Conservation (phyloP, 495 filamentous ascomycete species). For the Penicillium roqueforti region DNA sequence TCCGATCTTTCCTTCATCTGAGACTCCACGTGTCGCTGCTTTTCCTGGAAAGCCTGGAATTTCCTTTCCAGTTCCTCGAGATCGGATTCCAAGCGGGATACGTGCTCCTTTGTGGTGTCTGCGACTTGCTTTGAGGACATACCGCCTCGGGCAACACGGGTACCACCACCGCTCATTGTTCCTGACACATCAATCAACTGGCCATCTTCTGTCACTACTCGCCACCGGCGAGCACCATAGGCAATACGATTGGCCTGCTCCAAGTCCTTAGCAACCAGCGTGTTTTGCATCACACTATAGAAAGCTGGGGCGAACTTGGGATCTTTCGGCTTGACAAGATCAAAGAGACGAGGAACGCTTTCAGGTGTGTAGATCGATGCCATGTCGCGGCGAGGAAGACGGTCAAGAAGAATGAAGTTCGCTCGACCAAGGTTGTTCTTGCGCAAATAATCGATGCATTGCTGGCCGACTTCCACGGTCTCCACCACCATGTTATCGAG, state of each 20-base stretch:
- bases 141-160: slow-evolving; percentile 75
- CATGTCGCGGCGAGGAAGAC: slow-evolving; percentile 71
- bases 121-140: slow-evolving; percentile 95
- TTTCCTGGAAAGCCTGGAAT: slow-evolving; percentile 74
- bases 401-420: slow-evolving; percentile 93
- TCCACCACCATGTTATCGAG: slow-evolving; percentile 96
- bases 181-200: slow-evolving; percentile 95
- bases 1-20: slow-evolving; percentile 69
- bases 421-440: slow-evolving; percentile 98
- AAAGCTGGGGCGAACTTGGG: slow-evolving; percentile 87
- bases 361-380: slow-evolving; percentile 81
- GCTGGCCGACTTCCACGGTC: slow-evolving; percentile 88
- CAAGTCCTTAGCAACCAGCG: slow-evolving; percentile 86
- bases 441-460: slow-evolving; percentile 94
- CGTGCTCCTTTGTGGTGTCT: slow-evolving; percentile 80
- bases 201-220: slow-evolving; percentile 91
- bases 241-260: slow-evolving; percentile 94
- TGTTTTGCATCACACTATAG: slow-evolving; percentile 89
- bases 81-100: slow-evolving; percentile 78
- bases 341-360: slow-evolving; percentile 85
- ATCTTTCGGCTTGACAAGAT: slow-evolving; percentile 85
- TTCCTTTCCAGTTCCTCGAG: slow-evolving; percentile 78
- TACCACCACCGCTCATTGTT: slow-evolving; percentile 97
- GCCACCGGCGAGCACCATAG: slow-evolving; percentile 87
- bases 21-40: slow-evolving; percentile 70